phyloP scores from a whole-genome alignment of 1,139 yeast species.

The Saccharomyces hybrid region DNA sequence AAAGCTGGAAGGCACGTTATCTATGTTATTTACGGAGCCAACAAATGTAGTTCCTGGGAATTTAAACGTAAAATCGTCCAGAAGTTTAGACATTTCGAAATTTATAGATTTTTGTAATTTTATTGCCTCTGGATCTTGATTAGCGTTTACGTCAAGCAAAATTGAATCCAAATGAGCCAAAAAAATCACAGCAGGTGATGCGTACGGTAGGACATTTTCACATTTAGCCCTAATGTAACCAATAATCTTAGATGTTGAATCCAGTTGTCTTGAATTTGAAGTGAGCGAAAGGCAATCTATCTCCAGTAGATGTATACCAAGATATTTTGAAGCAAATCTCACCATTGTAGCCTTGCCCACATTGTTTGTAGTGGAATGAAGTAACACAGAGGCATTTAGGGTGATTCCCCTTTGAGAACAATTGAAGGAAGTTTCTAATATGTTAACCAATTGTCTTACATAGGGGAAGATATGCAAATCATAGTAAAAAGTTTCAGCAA shows the following conservation, averaged over 20 bases:
- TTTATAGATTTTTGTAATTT: slow-evolving; percentile 44
- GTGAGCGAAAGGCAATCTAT: slow-evolving; percentile 54
- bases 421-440: slow-evolving; percentile 41
- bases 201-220: slow-evolving; percentile 46
- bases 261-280: slow-evolving; percentile 48
- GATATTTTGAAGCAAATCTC: slow-evolving; percentile 44
- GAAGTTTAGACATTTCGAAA: slow-evolving; percentile 50
- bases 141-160: slow-evolving; percentile 62
- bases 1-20: slow-evolving; percentile 57
- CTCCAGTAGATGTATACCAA: slow-evolving; percentile 64
- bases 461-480: slow-evolving; percentile 36
- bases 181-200: slow-evolving; percentile 40
- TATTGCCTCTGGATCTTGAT: slow-evolving; percentile 38
- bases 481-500: slow-evolving; percentile 35
- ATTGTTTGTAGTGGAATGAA: slow-evolving; percentile 65
- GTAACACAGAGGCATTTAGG: slow-evolving; percentile 54
- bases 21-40: slow-evolving; percentile 67
- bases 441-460: slow-evolving; percentile 46
- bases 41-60: slow-evolving; percentile 45
- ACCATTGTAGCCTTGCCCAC: slow-evolving; percentile 72
- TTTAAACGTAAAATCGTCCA: slow-evolving; percentile 45
- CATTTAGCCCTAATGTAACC: slow-evolving; percentile 72
- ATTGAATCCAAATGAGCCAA: slow-evolving; percentile 71
- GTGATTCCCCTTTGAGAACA: slow-evolving; percentile 29
- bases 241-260: slow-evolving; percentile 71